These are phyloP conservation scores for Emmonsia crescens DNA, from an alignment of 2,329 filamentous ascomycete genomes.

Conservation along the genomic window DNA sequence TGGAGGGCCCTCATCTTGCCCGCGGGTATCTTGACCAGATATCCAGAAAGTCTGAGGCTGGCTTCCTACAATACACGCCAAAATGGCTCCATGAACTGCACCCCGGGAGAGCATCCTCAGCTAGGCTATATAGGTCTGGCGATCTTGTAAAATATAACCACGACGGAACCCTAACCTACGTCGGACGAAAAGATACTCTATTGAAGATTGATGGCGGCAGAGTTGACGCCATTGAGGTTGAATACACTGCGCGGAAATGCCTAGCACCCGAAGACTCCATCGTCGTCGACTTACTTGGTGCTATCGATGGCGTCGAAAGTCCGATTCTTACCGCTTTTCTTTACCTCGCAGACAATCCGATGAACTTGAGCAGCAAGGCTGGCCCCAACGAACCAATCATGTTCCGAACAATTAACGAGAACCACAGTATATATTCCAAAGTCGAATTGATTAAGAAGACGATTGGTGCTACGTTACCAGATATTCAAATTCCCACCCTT, in stretches of 20 bases:
- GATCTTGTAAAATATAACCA: conserved; percentile 62
- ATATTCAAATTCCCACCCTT: conserved; percentile 1
- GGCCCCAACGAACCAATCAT: background rate
- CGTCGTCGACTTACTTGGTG: background rate
- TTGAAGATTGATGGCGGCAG: conserved; percentile 78
- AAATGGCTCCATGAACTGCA: conserved; percentile 44
- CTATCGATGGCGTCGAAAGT: background rate
- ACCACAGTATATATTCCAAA: background rate
- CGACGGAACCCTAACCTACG: conserved; percentile 63
- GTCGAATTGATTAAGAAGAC: background rate
- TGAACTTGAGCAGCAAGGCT: conserved; percentile 1
- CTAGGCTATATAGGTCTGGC: conserved; percentile 69
- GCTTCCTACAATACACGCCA: conserved; percentile 38
- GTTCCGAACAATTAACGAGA: background rate
- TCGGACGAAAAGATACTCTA: conserved; percentile 68
- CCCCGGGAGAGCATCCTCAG: conserved; percentile 45
- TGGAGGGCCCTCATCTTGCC: conserved; percentile 30
- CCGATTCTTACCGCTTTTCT: background rate
- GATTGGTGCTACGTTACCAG: background rate
- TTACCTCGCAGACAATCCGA: conserved; percentile 1
- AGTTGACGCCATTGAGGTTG: conserved; percentile 77
- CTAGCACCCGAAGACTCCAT: background rate
- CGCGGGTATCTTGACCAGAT: conserved; percentile 32
- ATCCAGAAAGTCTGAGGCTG: conserved; percentile 21
- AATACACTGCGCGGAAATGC: conserved; percentile 37